These are phyloP conservation scores for Viola odorata DNA, from an alignment of 345 rosid genomes.

Conservation along the genomic window DNA sequence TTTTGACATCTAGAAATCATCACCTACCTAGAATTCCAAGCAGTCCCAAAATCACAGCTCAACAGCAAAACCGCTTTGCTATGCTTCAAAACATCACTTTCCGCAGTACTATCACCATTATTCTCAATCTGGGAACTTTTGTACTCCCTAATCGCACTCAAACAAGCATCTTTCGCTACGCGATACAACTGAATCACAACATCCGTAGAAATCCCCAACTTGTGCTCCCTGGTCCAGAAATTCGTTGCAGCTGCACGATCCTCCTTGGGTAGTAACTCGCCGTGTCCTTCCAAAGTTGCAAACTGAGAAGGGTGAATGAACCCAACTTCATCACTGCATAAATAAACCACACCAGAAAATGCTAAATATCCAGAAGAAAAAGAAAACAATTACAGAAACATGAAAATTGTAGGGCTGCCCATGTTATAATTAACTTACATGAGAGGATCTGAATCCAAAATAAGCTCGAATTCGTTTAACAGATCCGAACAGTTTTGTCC, in stretches of 20 bases:
- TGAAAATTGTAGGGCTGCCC: neutral
- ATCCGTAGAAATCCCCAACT: slow-evolving; percentile 70
- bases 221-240: slow-evolving; percentile 70
- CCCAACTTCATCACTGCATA: slow-evolving; percentile 74
- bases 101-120: slow-evolving; percentile 20
- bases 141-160: slow-evolving; percentile 36
- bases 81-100: slow-evolving; percentile 56
- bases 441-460: slow-evolving; percentile 67
- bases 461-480: slow-evolving; percentile 45
- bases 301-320: slow-evolving; percentile 88
- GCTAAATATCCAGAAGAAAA: neutral
- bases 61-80: slow-evolving; percentile 67
- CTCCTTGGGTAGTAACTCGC: neutral
- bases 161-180: slow-evolving; percentile 52
- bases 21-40: slow-evolving; percentile 82
- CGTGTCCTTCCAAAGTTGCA: slow-evolving; percentile 37
- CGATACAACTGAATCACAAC: slow-evolving; percentile 52
- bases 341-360: neutral
- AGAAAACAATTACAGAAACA: neutral
- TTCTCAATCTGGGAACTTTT: slow-evolving; percentile 16
- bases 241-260: slow-evolving; percentile 13
- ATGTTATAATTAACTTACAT: slow-evolving; percentile 42
- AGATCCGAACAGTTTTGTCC: slow-evolving; percentile 26
- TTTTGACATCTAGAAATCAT: too few relatives aligned
- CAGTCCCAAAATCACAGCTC: slow-evolving; percentile 79